Evolutionary conservation across 2,329 filamentous ascomycete species (phyloP).

Genomic region (Paradendryphiella salina): DNA sequence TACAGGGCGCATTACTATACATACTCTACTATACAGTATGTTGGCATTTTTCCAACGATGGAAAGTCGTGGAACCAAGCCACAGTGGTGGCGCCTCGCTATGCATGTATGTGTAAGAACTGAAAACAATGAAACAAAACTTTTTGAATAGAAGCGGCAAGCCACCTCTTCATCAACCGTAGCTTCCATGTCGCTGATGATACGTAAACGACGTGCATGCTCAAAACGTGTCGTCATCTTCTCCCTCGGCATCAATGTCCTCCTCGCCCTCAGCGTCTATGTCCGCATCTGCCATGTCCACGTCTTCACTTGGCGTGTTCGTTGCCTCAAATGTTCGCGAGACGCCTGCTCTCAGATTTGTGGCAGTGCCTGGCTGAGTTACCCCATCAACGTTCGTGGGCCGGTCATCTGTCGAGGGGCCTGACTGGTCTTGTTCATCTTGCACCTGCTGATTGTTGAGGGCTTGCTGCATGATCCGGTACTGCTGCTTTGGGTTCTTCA

Average conservation of each 20-base stretch:
- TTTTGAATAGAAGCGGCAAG: background rate
- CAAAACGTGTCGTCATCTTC: conserved; percentile 26
- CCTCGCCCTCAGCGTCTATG: conserved; percentile 14
- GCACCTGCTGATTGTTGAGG: conserved; percentile 1
- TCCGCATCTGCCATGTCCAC: conserved; percentile 19
- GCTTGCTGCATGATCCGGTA: conserved; percentile 24
- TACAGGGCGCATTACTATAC: background rate
- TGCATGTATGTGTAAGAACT: conserved; percentile 6
- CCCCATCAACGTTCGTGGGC: background rate
- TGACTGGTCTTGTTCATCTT: background rate
- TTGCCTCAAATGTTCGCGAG: background rate
- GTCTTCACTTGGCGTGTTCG: background rate
- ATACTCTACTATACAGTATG: background rate
- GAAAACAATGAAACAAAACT: background rate
- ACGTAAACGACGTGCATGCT: background rate
- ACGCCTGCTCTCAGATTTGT: background rate
- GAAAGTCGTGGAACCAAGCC: background rate
- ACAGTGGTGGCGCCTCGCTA: conserved; percentile 16
- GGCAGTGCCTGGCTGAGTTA: background rate
- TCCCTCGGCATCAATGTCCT: conserved; percentile 28
- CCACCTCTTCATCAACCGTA: background rate
- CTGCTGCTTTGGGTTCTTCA: conserved; percentile 25
- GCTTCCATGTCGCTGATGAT: background rate
- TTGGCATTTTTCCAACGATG: background rate
- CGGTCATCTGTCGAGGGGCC: background rate